A percentile compares a stretch with the other conserved stretches of the same genome.
Conservation (phyloP, 2,329 filamentous ascomycete genomes). For the Phyllosticta ampelicida region DNA sequence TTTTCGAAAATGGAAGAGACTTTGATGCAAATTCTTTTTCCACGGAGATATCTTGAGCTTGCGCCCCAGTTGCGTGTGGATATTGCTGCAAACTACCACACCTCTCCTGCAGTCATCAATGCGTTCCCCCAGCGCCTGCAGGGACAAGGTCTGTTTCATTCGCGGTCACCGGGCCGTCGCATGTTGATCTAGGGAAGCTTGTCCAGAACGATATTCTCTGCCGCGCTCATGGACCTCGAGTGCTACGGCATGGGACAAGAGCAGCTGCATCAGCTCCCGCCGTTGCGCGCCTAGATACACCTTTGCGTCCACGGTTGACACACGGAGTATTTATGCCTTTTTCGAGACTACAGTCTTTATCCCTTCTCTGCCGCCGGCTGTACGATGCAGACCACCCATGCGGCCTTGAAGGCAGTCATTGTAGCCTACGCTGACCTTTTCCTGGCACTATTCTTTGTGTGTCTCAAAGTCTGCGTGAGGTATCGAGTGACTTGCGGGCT, state of each 20-base stretch:
- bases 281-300: neutral
- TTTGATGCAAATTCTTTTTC: too few relatives aligned
- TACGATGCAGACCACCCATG: neutral
- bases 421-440: neutral
- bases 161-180: neutral
- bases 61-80: neutral
- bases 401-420: neutral
- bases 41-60: too few relatives aligned
- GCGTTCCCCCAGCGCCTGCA: neutral
- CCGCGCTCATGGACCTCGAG: neutral
- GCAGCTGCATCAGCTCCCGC: neutral
- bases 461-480: neutral
- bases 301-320: neutral
- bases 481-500: slow-evolving; percentile 1
- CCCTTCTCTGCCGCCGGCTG: neutral
- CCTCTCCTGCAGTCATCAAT: neutral
- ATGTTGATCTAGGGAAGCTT: neutral
- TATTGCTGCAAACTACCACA: neutral
- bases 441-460: slow-evolving; percentile 1
- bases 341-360: neutral
- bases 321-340: neutral
- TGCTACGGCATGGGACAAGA: neutral
- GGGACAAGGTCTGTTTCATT: neutral
- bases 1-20: neutral
- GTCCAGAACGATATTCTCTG: neutral